phyloP scores from a whole-genome alignment of 164 flowering plant genomes.

The Sedum album region DNA sequence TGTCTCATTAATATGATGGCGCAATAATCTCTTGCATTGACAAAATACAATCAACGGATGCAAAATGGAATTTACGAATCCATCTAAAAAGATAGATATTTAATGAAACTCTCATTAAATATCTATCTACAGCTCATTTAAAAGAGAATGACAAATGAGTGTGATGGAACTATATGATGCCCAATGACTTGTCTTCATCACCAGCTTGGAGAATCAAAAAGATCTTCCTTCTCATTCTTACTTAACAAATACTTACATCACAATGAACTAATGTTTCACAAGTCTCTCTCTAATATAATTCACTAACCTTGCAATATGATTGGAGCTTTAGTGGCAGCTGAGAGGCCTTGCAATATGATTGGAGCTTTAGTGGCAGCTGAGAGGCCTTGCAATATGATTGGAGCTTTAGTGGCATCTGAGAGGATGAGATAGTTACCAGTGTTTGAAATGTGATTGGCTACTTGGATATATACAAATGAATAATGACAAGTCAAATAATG shows the following conservation, averaged over 20 bases:
- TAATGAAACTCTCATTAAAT: no score
- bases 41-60: no score
- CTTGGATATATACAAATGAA: background rate
- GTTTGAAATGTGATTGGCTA: slow-evolving; percentile 15
- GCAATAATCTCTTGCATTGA: no score
- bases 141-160: no score
- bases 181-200: no score
- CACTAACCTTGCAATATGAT: background rate
- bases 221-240: background rate
- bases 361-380: slow-evolving; percentile 4
- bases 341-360: slow-evolving; percentile 6
- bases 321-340: slow-evolving; percentile 5
- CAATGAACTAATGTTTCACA: background rate
- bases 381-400: background rate
- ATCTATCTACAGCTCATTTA: no score
- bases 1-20: no score
- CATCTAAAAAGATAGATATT: no score
- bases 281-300: background rate
- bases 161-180: no score
- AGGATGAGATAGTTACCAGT: slow-evolving; percentile 6
- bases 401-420: slow-evolving; percentile 4
- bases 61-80: no score
- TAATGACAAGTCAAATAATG: background rate
- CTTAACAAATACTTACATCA: background rate
- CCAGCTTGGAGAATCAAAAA: background rate